Evolutionary conservation across 352 stramenopile species (phyloP).

Genomic region (Phytophthora capsici): DNA sequence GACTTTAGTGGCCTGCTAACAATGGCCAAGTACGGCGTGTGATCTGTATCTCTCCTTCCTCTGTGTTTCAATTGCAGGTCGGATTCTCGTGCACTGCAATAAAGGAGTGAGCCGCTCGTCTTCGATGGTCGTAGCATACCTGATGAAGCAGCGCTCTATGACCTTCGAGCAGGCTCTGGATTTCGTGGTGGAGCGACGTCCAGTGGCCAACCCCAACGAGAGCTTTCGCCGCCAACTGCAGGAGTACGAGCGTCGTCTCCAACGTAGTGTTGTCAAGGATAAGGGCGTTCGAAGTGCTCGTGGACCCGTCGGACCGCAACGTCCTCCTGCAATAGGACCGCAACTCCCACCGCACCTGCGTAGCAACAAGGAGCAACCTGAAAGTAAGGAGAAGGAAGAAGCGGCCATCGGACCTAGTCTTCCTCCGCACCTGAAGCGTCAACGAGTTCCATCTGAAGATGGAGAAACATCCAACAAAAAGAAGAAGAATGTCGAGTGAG

Average conservation of each 20-base stretch:
- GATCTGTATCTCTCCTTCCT: slow-evolving; percentile 19
- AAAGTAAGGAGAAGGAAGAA: slow-evolving; percentile 4
- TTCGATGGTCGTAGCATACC: slow-evolving; percentile 90
- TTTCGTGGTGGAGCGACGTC: slow-evolving; percentile 58
- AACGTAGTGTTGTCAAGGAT: slow-evolving; percentile 30
- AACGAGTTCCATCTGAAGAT: slow-evolving; percentile 2
- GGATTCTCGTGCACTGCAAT: slow-evolving; percentile 93
- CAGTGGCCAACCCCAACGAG: slow-evolving; percentile 78
- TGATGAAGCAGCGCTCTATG: slow-evolving; percentile 87
- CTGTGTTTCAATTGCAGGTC: slow-evolving; percentile 44
- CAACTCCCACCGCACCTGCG: slow-evolving; percentile 55
- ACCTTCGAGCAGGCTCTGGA: slow-evolving; percentile 69
- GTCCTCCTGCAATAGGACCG: slow-evolving; percentile 57
- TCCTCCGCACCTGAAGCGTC: slow-evolving; percentile 37
- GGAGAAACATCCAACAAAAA: slow-evolving; percentile 25
- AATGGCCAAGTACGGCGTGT: slow-evolving; percentile 40
- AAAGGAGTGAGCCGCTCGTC: slow-evolving; percentile 91
- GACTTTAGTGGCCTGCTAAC: slow-evolving; percentile 35
- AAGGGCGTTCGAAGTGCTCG: slow-evolving; percentile 36
- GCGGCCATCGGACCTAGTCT: slow-evolving; percentile 36
- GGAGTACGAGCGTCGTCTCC: slow-evolving; percentile 56
- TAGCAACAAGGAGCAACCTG: slow-evolving; percentile 1
- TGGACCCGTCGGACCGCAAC: slow-evolving; percentile 32
- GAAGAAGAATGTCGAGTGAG: slow-evolving; percentile 20
- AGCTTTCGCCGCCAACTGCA: slow-evolving; percentile 73